Conservation (phyloP, 176 grass and related monocot species). For the Melocanna baccifera region DNA sequence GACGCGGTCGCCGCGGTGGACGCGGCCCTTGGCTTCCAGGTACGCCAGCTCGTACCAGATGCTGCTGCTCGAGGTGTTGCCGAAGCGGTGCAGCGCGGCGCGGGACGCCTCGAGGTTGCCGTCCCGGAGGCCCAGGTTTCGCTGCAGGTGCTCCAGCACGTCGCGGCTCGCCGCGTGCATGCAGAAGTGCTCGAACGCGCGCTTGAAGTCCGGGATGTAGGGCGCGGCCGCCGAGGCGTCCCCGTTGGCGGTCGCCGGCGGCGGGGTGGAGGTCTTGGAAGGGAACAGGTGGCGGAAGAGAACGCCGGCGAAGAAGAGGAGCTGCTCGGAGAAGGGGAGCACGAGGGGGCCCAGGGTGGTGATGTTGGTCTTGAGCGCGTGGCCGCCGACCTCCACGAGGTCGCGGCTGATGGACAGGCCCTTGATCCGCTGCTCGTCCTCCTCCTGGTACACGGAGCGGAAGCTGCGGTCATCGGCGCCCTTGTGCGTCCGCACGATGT, state of each 20-base stretch:
- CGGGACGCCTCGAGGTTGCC: constrained; percentile 80
- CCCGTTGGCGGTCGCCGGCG: background rate
- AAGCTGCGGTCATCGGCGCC: constrained; percentile 86
- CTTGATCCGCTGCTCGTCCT: constrained; percentile 92
- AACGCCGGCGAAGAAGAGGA: constrained; percentile 87
- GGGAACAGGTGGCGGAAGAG: constrained; percentile 90
- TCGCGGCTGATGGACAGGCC: constrained; percentile 89
- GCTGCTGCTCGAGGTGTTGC: constrained; percentile 94
- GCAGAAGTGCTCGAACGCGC: constrained; percentile 97
- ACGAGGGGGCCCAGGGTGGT: constrained; percentile 89
- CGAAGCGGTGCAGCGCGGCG: constrained; percentile 89
- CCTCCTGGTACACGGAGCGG: constrained; percentile 96
- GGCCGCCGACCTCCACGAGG: constrained; percentile 86
- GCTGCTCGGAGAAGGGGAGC: constrained; percentile 93
- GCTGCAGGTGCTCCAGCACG: constrained; percentile 91
- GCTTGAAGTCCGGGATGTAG: constrained; percentile 97
- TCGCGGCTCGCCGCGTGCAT: constrained; percentile 89
- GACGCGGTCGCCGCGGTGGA: constrained; percentile 84
- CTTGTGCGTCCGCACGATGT: constrained; percentile 96
- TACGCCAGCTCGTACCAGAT: constrained; percentile 98
- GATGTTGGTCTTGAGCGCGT: constrained; percentile 99
- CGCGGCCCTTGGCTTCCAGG: constrained; percentile 83
- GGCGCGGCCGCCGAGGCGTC: constrained; percentile 46
- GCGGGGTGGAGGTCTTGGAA: constrained; percentile 35
- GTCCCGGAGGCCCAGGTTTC: constrained; percentile 72